Conservation (phyloP, 495 filamentous ascomycete species). For the Penicillium psychrofluorescens region DNA sequence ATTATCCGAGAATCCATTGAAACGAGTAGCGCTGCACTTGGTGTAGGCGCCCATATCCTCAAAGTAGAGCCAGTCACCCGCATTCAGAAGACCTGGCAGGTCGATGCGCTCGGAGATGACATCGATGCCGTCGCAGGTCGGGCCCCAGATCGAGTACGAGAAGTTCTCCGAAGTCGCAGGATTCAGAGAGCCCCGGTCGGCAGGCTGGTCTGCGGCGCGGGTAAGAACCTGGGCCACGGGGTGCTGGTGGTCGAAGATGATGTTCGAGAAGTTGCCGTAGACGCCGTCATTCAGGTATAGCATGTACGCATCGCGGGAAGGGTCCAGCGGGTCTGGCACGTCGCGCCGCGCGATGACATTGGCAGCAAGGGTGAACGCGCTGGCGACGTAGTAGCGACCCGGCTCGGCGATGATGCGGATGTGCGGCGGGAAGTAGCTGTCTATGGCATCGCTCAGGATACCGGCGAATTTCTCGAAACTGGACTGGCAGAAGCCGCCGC, state of each 20-base stretch:
- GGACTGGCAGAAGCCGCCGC: conserved; percentile 83
- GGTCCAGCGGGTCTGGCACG: conserved; percentile 53
- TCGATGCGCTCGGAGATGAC: conserved; percentile 72
- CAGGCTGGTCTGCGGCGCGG: conserved; percentile 39
- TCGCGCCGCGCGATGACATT: conserved; percentile 95
- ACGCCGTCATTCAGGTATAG: conserved; percentile 94
- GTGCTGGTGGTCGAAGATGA: conserved; percentile 98
- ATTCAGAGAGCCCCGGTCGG: conserved; percentile 38
- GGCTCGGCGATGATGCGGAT: conserved; percentile 93
- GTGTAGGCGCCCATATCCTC: conserved; percentile 99
- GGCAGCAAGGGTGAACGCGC: conserved; percentile 88
- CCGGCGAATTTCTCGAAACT: conserved; percentile 86
- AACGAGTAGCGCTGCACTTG: conserved; percentile 89
- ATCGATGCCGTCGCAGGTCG: conserved; percentile 96
- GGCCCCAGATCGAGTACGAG: conserved; percentile 93
- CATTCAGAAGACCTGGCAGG: conserved; percentile 67
- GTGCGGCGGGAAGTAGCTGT: conserved; percentile 77
- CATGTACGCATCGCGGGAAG: conserved; percentile 71
- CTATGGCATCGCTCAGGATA: conserved; percentile 71
- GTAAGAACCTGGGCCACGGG: conserved; percentile 76
- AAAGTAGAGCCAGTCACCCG: conserved; percentile 97
- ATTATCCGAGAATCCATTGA: conserved; percentile 95
- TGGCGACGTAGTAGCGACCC: conserved; percentile 87
- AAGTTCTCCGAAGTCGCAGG: conserved; percentile 34
- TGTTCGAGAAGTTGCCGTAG: conserved; percentile 97